phyloP scores from a whole-genome alignment of 495 filamentous ascomycete species.

The Neurospora sp. region DNA sequence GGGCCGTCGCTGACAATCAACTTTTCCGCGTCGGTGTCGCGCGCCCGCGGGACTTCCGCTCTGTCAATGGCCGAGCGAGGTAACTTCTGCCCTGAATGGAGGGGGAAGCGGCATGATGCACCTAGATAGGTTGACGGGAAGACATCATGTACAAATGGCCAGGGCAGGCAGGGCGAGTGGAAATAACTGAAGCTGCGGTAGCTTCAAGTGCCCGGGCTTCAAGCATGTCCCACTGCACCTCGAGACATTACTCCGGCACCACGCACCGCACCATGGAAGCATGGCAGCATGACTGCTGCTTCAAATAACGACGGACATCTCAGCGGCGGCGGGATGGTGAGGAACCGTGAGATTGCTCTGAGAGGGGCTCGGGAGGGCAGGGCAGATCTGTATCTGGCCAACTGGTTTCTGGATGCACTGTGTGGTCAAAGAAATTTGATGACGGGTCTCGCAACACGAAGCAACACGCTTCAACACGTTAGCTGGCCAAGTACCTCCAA shows the following conservation, averaged over 20 bases:
- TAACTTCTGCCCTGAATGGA: background rate
- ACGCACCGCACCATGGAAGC: background rate
- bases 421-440: slow-evolving; percentile 6
- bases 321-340: background rate
- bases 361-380: background rate
- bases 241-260: background rate
- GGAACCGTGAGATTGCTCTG: background rate
- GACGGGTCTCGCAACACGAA: slow-evolving; percentile 2
- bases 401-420: slow-evolving; percentile 4
- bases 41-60: background rate
- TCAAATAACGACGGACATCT: background rate
- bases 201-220: background rate
- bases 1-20: background rate
- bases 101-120: background rate
- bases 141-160: background rate
- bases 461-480: background rate
- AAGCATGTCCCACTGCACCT: background rate
- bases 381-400: slow-evolving; percentile 5
- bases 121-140: background rate
- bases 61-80: background rate
- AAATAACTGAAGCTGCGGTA: background rate
- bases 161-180: background rate
- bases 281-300: background rate
- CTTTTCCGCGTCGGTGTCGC: background rate
- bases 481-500: slow-evolving; percentile 3